Base-by-base conservation (phyloP, 306 rosid species). In the Amphicarpaea edgeworthii region DNA sequence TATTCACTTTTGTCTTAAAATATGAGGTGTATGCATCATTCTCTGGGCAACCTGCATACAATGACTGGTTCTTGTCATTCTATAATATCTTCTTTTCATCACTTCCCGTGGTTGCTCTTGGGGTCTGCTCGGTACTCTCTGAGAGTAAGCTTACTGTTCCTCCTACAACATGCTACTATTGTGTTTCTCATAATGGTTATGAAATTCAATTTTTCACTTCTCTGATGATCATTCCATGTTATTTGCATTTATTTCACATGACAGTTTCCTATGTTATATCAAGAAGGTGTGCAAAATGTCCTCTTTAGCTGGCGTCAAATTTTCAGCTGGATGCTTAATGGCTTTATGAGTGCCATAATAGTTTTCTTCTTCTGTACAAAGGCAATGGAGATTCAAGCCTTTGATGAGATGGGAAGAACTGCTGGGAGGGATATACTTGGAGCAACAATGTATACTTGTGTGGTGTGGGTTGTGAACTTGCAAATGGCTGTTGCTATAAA, bases 241-340 rank as follows among this genome's bases (percentile, higher is more conserved):
- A 59, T 49, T 76, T 76, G 15, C 81, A 68, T 82, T n/a, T n/a
- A n/a, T n/a, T 87, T 61, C 34, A 72, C 70, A 79, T 77, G 42
- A 78, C 97, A 95, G 97, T 96, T 93, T 86, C 97, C 99, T 75
- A 72, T 84, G 75, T 71, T 96, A 83, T 96, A 96, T 90, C 98
- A 91, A 87, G 89, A 95, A 95, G 99, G 99, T 32, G 99, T 93
- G 38, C 90, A 91, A 43, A 96, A 96, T 69, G 64, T 88, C 75
- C 97, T 93, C 50, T 96, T 96, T 85, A 88, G 91, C 85, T 96
- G 99, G 99, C 78, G 83, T 19, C 90, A 98, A 59, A 91, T 96
- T 68, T 68, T 96, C 40, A 79, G 89, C 65, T 93, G 97, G 98
- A 96, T 96, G 98, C 79, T 89, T 54, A 96, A 96, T 66, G 99